Base-by-base conservation (phyloP, 306 rosid species). In the Medicago arabica region DNA sequence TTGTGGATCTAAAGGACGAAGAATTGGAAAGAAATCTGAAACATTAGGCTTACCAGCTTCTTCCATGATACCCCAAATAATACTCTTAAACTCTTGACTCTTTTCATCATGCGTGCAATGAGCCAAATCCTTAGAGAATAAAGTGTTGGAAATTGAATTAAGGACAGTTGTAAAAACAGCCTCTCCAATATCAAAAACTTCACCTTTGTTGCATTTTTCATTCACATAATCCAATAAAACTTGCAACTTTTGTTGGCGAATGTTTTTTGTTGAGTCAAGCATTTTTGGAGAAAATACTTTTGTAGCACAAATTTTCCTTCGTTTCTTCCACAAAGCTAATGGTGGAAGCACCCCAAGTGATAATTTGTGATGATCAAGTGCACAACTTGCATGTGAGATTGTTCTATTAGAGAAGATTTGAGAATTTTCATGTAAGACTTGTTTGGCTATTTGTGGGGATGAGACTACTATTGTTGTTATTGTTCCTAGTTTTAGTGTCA, bases 401-500 rank as follows among this genome's bases (percentile, higher is more conserved):
- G 59, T 51, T n/a, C 82, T 62, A 5, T 21, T 78, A 11, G 82
- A 70, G 3, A 70, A 23, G 0, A 8, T 3, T 15, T 61, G 21
- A 1, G 46, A 13, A 78, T 78, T 70, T 38, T 70, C 64, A 0
- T 9, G 76, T 0, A 78, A 4, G 8, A 60, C 65, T 78, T 61
- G 47, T 78, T 71, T 78, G 21, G 82, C 82, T 55, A 19, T 0
- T 69, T 59, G 41, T 57, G 81, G 81, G 2, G 81, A 77, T 8
- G 81, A 69, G 8, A 78, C 47, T n/a, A 78, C 71, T 47, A 78
- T 70, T 8, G 76, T 78, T 39, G 72, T 78, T 19, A 36, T 49
- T 34, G 2, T 49, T 17, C 82, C 82, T 7, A 70, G 65, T 51
- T 78, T 78, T 0, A 78, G 59, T 9, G 57, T 70, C 71, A 78